These are phyloP conservation scores for Colletotrichum sp. DNA, from an alignment of 2,329 filamentous ascomycete genomes.

Conservation along the genomic window DNA sequence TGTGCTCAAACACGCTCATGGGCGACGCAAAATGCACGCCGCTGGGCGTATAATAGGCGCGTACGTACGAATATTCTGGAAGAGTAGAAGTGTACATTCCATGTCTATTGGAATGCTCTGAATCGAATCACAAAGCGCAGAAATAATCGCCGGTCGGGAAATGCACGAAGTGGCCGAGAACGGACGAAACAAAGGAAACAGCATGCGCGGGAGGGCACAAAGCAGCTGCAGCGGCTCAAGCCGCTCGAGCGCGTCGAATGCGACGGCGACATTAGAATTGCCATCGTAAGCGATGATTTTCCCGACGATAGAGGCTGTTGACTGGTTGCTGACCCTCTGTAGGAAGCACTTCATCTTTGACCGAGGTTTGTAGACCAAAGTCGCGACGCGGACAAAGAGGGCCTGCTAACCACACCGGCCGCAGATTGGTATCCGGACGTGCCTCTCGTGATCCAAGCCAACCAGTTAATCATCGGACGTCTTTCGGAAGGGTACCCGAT, in stretches of 20 bases:
- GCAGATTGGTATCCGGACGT: conserved; percentile 19
- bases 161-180: background rate
- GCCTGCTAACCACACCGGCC: background rate
- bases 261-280: background rate
- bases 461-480: conserved; percentile 17
- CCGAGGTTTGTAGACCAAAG: background rate
- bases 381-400: background rate
- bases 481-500: conserved; percentile 6
- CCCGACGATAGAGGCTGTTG: background rate
- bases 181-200: background rate
- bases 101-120: background rate
- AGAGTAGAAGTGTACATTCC: background rate
- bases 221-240: conserved; percentile 15
- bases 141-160: background rate
- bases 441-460: conserved; percentile 17
- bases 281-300: background rate
- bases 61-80: background rate
- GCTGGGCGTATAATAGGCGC: background rate
- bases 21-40: background rate
- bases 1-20: conserved; percentile 20
- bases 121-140: background rate
- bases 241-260: background rate
- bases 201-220: conserved; percentile 13
- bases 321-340: background rate
- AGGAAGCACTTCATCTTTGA: conserved; percentile 18